Percentiles rank a stretch among this genome's conserved stretches.
phyloP scores from a whole-genome alignment of 1,139 yeast genomes.

The Blastobotrys buckinghamii region DNA sequence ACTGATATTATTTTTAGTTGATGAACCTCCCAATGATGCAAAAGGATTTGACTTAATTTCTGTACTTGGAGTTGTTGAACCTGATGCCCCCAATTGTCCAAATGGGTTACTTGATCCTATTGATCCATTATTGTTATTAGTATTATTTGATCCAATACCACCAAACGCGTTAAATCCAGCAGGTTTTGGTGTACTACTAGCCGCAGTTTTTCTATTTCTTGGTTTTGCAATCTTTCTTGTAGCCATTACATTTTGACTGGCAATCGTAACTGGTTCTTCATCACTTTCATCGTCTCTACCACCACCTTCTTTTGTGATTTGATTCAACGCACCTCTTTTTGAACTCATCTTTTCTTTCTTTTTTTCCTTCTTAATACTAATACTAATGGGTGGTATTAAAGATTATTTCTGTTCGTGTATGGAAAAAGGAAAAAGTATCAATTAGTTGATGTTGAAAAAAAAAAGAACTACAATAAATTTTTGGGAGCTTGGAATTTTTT shows the following conservation, averaged over 20 bases:
- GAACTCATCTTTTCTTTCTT: slow-evolving; percentile 9
- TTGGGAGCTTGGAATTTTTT: too few species aligned
- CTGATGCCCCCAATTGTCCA: neutral
- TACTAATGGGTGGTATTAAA: too few species aligned
- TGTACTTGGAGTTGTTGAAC: neutral
- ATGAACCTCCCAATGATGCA: slow-evolving; percentile 8
- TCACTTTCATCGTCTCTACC: slow-evolving; percentile 33
- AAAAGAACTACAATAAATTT: too few species aligned
- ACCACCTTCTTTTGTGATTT: slow-evolving; percentile 9
- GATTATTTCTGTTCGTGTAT: too few species aligned
- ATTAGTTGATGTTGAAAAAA: too few species aligned
- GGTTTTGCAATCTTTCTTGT: slow-evolving; percentile 64
- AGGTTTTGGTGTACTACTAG: too few species aligned
- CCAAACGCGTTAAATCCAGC: too few species aligned
- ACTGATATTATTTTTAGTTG: too few species aligned
- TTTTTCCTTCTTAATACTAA: neutral
- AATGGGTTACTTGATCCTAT: slow-evolving; percentile 9
- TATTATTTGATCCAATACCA: neutral
- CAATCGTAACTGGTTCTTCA: slow-evolving; percentile 36
- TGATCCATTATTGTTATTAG: neutral
- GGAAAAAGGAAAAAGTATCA: too few species aligned
- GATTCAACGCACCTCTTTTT: slow-evolving; percentile 14
- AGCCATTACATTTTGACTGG: slow-evolving; percentile 60
- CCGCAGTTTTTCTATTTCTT: slow-evolving; percentile 24
- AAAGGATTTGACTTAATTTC: slow-evolving; percentile 6